Conservation (phyloP, 2,329 filamentous ascomycete species). For the Bipolaris zeicola region DNA sequence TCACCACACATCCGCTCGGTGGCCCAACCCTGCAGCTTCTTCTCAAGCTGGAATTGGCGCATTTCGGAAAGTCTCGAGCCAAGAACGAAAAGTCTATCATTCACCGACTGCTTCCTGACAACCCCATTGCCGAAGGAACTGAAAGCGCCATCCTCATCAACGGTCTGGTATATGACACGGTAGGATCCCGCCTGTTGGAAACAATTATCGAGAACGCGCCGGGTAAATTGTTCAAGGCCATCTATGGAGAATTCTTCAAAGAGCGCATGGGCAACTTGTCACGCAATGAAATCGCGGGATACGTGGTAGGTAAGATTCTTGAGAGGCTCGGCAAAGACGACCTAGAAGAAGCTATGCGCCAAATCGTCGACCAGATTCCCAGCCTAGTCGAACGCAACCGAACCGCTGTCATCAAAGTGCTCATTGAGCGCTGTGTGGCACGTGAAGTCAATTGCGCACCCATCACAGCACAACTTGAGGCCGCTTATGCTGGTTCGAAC, state of each 20-base stretch:
- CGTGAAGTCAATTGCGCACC: constrained; percentile 64
- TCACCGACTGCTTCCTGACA: constrained; percentile 78
- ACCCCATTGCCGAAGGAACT: constrained; percentile 72
- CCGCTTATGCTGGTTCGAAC: constrained; percentile 59
- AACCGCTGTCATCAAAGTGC: constrained; percentile 76
- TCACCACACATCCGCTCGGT: constrained; percentile 87
- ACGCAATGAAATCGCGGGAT: constrained; percentile 88
- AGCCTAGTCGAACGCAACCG: constrained; percentile 75
- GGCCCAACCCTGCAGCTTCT: constrained; percentile 93
- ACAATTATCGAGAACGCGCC: constrained; percentile 80
- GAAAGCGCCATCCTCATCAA: constrained; percentile 82
- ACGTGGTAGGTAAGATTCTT: constrained; percentile 81
- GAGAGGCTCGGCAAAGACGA: constrained; percentile 87
- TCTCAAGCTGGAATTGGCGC: constrained; percentile 80
- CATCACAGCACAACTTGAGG: constrained; percentile 63
- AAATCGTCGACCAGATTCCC: constrained; percentile 74
- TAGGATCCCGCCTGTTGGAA: constrained; percentile 89
- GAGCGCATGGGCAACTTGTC: constrained; percentile 79
- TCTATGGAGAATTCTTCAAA: constrained; percentile 81
- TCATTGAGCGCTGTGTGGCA: constrained; percentile 81
- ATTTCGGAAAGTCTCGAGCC: constrained; percentile 70
- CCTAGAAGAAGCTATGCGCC: constrained; percentile 71
- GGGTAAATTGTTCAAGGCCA: constrained; percentile 86
- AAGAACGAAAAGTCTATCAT: constrained; percentile 73
- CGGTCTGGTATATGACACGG: constrained; percentile 83